phyloP scores from a whole-genome alignment of 179 eudicot species.

The Beta corolliflora region DNA sequence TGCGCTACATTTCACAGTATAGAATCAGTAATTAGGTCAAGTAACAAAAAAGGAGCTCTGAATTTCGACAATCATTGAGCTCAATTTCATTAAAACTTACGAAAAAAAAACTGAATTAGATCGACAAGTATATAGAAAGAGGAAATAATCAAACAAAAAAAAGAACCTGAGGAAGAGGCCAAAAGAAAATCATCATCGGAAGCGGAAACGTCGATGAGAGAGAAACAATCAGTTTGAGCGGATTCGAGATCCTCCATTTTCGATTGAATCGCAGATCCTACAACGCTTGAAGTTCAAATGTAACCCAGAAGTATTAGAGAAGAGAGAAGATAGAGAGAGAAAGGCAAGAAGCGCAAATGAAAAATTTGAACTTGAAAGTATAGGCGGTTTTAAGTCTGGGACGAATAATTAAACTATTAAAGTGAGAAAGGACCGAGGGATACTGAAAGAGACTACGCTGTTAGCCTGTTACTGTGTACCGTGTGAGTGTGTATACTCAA shows the following conservation, averaged over 20 bases:
- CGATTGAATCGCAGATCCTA: constrained; percentile 4
- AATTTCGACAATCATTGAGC: not conserved
- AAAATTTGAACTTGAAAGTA: constrained; percentile 2
- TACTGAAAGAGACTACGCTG: no score
- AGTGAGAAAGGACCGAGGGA: no score
- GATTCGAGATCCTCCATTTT: constrained; percentile 33
- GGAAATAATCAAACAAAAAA: not conserved
- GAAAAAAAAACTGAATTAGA: not conserved
- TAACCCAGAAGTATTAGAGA: not conserved
- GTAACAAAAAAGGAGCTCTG: no score
- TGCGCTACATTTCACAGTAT: not conserved
- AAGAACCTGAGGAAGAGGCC: constrained; percentile 42
- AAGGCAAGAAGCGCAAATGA: not conserved
- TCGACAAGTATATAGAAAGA: not conserved
- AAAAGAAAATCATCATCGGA: constrained; percentile 43
- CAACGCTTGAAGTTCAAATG: not conserved
- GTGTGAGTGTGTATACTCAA: no score
- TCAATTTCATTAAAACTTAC: not conserved
- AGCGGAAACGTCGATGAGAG: constrained; percentile 38
- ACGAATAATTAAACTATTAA: no score
- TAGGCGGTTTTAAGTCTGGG: not conserved
- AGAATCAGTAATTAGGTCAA: not conserved
- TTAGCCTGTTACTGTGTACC: no score
- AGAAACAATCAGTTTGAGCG: constrained; percentile 25
- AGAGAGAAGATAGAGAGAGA: not conserved